phyloP scores from a whole-genome alignment of 192 early-diverging fungal genomes.

The Gryganskiella cystojenkinii region DNA sequence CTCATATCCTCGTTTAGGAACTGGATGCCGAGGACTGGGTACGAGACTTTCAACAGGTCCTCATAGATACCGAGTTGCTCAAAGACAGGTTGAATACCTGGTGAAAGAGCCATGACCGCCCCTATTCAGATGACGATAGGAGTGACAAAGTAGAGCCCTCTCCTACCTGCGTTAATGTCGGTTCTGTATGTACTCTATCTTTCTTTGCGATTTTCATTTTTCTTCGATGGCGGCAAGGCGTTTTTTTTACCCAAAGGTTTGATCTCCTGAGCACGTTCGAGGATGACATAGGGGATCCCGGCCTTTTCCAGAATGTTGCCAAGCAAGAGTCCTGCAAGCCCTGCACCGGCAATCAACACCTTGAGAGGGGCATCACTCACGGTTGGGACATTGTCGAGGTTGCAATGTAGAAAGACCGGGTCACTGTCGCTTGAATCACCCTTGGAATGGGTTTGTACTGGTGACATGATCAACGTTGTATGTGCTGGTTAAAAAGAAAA shows the following conservation, averaged over 20 bases:
- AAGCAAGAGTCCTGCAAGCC: not conserved
- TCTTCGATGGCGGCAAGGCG: too few relatives aligned
- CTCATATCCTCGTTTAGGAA: too few relatives aligned
- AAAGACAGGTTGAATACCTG: not conserved
- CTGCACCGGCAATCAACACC: not conserved
- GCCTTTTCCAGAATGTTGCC: not conserved
- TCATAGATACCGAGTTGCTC: not conserved
- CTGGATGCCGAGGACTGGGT: not conserved
- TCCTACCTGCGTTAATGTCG: too few relatives aligned
- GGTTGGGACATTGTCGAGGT: not conserved
- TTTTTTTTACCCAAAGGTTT: slow-evolving; percentile 5
- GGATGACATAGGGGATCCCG: not conserved
- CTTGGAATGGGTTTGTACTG: too few relatives aligned
- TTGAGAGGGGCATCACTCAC: not conserved
- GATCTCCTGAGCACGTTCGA: not conserved
- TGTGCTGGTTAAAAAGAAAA: too few relatives aligned
- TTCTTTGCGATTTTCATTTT: too few relatives aligned
- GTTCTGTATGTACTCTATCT: too few relatives aligned
- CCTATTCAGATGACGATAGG: not conserved
- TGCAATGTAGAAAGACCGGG: not conserved
- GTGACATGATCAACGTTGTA: too few relatives aligned
- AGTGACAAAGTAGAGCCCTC: not conserved
- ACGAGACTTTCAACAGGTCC: not conserved
- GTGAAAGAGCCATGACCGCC: not conserved
- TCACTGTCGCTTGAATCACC: not conserved